Conservation (phyloP, 805 yeast species). For the Saccharomycopsis fermentans region DNA sequence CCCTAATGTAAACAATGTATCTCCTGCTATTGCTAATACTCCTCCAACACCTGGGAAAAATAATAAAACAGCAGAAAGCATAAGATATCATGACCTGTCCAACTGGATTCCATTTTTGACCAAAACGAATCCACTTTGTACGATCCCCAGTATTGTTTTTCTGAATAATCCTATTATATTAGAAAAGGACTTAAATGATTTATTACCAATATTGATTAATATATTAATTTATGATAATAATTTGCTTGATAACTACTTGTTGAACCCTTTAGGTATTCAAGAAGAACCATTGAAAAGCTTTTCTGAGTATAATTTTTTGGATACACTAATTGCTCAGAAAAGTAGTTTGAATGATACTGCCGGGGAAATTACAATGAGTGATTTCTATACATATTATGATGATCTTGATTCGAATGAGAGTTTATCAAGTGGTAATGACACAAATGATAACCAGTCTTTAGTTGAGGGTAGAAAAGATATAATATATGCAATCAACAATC, state of each 20-base stretch:
- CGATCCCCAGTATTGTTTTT: conserved; percentile 48
- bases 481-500: conserved; percentile 1
- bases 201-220: conserved; percentile 25
- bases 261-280: conserved; percentile 5
- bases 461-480: conserved; percentile 4
- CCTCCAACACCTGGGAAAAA: conserved; percentile 7
- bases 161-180: conserved; percentile 27
- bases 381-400: conserved; percentile 12
- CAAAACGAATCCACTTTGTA: conserved; percentile 49
- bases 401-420: conserved; percentile 1
- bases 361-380: conserved; percentile 10
- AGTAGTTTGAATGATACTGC: conserved; percentile 1
- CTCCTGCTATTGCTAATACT: not conserved
- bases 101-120: conserved; percentile 62
- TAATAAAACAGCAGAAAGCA: conserved; percentile 2
- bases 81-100: conserved; percentile 26
- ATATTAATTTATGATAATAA: conserved; percentile 11
- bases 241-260: conserved; percentile 6
- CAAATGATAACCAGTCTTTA: not conserved
- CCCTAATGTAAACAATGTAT: not conserved
- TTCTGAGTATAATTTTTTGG: not conserved
- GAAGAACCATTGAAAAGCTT: conserved; percentile 13
- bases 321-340: not conserved
- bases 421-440: not conserved
- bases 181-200: conserved; percentile 17